These are phyloP conservation scores for Garcia nutans DNA, from an alignment of 345 rosid species.

Conservation along the genomic window DNA sequence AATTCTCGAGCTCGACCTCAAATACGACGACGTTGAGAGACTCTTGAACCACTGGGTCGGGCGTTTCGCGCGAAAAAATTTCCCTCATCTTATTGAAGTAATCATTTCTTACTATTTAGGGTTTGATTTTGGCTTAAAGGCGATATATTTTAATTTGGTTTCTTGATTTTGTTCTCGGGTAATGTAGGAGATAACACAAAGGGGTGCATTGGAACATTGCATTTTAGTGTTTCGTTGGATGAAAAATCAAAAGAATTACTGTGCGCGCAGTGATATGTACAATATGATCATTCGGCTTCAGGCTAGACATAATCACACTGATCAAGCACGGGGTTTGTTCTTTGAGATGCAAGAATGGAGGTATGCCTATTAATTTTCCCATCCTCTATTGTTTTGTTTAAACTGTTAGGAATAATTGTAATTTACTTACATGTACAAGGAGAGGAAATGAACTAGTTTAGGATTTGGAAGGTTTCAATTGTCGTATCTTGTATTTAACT, in stretches of 20 bases:
- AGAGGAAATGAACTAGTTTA: no score
- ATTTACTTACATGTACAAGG: no score
- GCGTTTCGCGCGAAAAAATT: slow-evolving; percentile 79
- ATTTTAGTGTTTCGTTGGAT: slow-evolving; percentile 66
- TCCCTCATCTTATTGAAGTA: slow-evolving; percentile 66
- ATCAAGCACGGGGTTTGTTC: slow-evolving; percentile 90
- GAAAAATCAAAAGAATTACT: slow-evolving; percentile 76
- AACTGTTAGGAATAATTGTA: no score
- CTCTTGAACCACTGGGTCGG: slow-evolving; percentile 84
- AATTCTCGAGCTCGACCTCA: slow-evolving; percentile 50
- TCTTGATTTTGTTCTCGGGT: neutral
- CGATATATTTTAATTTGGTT: neutral
- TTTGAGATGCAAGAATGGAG: slow-evolving; percentile 97
- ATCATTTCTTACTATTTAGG: neutral
- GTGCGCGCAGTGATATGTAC: slow-evolving; percentile 78
- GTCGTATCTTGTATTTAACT: no score
- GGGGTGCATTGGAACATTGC: slow-evolving; percentile 71
- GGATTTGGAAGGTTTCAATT: no score
- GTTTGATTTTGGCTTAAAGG: neutral
- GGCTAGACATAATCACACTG: slow-evolving; percentile 69
- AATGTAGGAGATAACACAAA: slow-evolving; percentile 67
- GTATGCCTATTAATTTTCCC: slow-evolving; percentile 33
- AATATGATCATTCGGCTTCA: slow-evolving; percentile 88
- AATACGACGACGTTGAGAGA: slow-evolving; percentile 51
- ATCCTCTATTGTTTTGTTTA: neutral